These are phyloP conservation scores for Moesziomyces sp. DNA, from an alignment of 1,284 basidiomycete species.

Conservation along the genomic window DNA sequence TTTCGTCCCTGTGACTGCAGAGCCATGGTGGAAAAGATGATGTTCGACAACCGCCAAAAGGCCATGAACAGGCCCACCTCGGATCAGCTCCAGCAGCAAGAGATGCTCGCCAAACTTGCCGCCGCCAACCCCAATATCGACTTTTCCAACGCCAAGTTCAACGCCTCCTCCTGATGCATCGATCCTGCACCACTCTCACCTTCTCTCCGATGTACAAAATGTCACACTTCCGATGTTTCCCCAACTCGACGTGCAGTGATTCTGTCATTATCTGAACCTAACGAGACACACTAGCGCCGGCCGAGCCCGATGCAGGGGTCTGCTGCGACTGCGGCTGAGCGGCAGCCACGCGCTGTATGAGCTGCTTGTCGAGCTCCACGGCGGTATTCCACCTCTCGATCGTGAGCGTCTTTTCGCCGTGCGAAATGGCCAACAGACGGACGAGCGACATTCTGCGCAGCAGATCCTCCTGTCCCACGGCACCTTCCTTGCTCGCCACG, in stretches of 20 bases:
- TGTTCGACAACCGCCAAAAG: constrained; percentile 99
- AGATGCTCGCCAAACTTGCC: constrained; percentile 50
- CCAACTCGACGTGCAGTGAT: too few species aligned
- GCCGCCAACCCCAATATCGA: constrained; percentile 48
- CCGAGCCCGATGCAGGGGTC: constrained; percentile 2
- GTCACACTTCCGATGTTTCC: too few species aligned
- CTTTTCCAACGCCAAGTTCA: constrained; percentile 51
- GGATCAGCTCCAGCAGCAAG: constrained; percentile 62
- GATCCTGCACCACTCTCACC: too few species aligned
- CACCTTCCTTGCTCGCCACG: constrained; percentile 5
- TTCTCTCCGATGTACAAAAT: too few species aligned
- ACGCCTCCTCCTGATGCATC: constrained; percentile 27
- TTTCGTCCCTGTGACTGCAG: constrained; percentile 69
- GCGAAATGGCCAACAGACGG: constrained; percentile 49
- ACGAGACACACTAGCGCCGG: constrained; percentile 13
- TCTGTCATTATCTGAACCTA: background rate
- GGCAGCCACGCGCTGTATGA: constrained; percentile 16
- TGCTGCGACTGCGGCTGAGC: constrained; percentile 16
- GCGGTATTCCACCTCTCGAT: constrained; percentile 47
- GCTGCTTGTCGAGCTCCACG: constrained; percentile 36
- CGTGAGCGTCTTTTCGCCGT: constrained; percentile 36
- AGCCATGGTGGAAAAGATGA: constrained; percentile 99
- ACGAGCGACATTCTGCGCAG: constrained; percentile 54
- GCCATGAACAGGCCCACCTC: constrained; percentile 86
- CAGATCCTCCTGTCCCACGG: constrained; percentile 53